phyloP scores from a whole-genome alignment of 371 early-diverging fungal species.

The Dichotomocladium elegans region DNA sequence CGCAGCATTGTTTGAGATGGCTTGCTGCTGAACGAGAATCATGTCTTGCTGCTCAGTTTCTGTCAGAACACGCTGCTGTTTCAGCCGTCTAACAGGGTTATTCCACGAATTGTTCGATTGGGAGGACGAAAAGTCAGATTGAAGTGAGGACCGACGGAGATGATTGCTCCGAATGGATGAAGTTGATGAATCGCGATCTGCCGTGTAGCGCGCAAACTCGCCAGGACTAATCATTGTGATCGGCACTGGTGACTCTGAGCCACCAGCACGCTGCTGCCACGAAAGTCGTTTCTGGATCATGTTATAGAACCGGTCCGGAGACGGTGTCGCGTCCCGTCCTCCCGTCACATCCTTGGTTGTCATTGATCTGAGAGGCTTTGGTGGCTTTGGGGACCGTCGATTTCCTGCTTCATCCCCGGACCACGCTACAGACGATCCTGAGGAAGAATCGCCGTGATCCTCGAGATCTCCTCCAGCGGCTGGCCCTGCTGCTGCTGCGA shows the following conservation, averaged over 20 bases:
- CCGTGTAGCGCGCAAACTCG: constrained; percentile 39
- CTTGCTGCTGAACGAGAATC: too few species aligned
- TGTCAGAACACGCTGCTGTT: too few species aligned
- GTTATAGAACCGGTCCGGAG: constrained; percentile 35
- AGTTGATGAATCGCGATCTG: constrained; percentile 44
- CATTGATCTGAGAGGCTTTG: constrained; percentile 5
- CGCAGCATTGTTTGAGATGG: too few species aligned
- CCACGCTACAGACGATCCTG: constrained; percentile 11
- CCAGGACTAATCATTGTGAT: constrained; percentile 40
- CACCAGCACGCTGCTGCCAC: constrained; percentile 30
- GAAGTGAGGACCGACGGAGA: constrained; percentile 40
- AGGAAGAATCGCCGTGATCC: constrained; percentile 9
- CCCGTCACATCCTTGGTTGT: background rate
- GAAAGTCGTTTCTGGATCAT: constrained; percentile 39
- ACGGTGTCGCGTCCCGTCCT: constrained; percentile 17
- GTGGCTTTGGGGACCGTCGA: constrained; percentile 4
- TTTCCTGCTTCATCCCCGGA: background rate
- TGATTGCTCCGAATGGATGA: constrained; percentile 49
- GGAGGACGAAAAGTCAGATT: constrained; percentile 42
- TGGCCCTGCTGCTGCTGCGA: background rate
- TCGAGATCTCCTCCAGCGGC: background rate
- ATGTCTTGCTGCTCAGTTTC: too few species aligned
- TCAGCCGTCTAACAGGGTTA: constrained; percentile 9
- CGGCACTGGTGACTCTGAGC: constrained; percentile 40
- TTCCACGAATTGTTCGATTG: constrained; percentile 27